Conservation (phyloP, 2,329 filamentous ascomycete species). For the Knufia fluminis region DNA sequence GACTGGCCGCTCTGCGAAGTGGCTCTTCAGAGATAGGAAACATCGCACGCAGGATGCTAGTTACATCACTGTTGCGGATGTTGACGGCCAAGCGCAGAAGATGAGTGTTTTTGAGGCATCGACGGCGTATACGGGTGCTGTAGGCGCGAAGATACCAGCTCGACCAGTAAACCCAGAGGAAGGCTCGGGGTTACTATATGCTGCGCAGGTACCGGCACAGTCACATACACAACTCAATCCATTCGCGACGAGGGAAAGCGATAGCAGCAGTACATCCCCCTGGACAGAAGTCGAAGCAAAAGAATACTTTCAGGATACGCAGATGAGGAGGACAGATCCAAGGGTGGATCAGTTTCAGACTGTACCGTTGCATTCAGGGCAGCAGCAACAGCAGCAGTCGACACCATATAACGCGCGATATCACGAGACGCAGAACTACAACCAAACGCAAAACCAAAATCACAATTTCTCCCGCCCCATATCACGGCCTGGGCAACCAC, state of each 20-base stretch:
- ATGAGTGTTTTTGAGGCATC: background rate
- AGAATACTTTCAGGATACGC: constrained; percentile 6
- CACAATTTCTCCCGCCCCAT: background rate
- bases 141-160: background rate
- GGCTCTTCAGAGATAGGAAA: constrained; percentile 68
- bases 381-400: background rate
- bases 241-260: background rate
- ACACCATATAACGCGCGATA: constrained; percentile 1
- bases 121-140: background rate
- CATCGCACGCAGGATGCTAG: constrained; percentile 33
- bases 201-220: background rate
- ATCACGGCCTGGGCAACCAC: background rate
- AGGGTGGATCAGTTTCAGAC: background rate
- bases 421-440: background rate
- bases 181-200: constrained; percentile 1
- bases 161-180: background rate
- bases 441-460: no score
- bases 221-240: background rate
- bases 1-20: constrained; percentile 65
- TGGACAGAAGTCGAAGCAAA: constrained; percentile 8
- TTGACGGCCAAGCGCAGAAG: constrained; percentile 6
- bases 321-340: background rate
- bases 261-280: background rate
- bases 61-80: constrained; percentile 21
- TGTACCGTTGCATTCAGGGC: no score